A percentile compares a stretch with the other conserved stretches of the same genome.
These are phyloP conservation scores for Xylaria flabelliformis DNA, from an alignment of 495 filamentous ascomycete genomes.

Conservation along the genomic window DNA sequence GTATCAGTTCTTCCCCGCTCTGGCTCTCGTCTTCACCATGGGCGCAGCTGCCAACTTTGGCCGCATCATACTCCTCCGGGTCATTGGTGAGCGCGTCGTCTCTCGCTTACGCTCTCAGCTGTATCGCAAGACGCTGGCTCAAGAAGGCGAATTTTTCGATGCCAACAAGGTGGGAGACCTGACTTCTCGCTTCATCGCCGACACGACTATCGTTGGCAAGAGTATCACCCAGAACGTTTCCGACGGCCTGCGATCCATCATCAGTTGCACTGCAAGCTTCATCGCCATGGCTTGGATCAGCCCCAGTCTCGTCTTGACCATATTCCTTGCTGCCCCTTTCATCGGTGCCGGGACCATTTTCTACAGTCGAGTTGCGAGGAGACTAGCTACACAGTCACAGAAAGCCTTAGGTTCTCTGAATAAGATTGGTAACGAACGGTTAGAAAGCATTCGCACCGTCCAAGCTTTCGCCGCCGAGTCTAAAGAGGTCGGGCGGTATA, in stretches of 20 bases:
- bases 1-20: constrained; percentile 77
- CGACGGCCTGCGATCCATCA: constrained; percentile 85
- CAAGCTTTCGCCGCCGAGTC: constrained; percentile 95
- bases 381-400: constrained; percentile 88
- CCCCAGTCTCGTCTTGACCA: constrained; percentile 84
- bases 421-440: constrained; percentile 94
- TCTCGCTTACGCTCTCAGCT: constrained; percentile 86
- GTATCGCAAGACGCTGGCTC: constrained; percentile 86
- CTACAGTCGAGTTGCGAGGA: constrained; percentile 85
- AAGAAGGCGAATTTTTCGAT: constrained; percentile 99
- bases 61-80: constrained; percentile 89
- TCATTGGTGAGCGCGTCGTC: constrained; percentile 94
- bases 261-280: constrained; percentile 88
- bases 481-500: constrained; percentile 88
- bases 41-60: constrained; percentile 92
- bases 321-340: constrained; percentile 86
- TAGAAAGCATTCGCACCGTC: constrained; percentile 94
- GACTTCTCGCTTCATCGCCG: constrained; percentile 92
- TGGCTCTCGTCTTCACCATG: constrained; percentile 71
- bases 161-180: constrained; percentile 95
- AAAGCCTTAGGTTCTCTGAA: constrained; percentile 88
- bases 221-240: constrained; percentile 98
- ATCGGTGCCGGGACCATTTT: constrained; percentile 90
- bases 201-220: constrained; percentile 97
- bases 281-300: constrained; percentile 92